phyloP scores from a whole-genome alignment of 495 filamentous ascomycete species.

The Astrothelium subdiscretum region DNA sequence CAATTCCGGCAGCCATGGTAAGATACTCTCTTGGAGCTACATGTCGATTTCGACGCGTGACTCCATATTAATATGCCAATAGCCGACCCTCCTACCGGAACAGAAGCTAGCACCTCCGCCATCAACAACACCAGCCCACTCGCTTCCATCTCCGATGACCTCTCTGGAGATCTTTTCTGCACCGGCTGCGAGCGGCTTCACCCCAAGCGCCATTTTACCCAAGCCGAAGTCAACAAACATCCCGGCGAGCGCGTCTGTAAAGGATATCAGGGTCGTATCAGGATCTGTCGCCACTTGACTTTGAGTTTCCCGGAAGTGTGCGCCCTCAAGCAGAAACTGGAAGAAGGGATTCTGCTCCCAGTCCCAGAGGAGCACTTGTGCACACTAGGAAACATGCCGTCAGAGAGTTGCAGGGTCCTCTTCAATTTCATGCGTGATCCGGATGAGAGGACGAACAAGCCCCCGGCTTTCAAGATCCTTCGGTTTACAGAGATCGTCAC shows the following conservation, averaged over 20 bases:
- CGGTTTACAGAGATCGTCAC: no score
- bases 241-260: neutral
- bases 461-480: no score
- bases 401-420: neutral
- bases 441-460: no score
- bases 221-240: neutral
- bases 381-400: neutral
- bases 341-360: neutral
- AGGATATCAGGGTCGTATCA: neutral
- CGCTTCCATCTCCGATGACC: no score
- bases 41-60: no score
- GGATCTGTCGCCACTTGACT: neutral
- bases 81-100: no score
- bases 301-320: neutral
- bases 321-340: neutral
- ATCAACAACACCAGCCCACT: no score
- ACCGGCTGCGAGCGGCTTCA: neutral
- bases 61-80: no score
- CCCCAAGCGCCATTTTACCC: neutral
- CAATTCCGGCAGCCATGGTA: no score
- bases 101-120: neutral
- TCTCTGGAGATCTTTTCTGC: neutral
- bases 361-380: neutral
- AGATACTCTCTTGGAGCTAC: no score
- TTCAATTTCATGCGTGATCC: no score